phyloP scores from a whole-genome alignment of 306 rosid species.

The Pyrus bretschneideri region DNA sequence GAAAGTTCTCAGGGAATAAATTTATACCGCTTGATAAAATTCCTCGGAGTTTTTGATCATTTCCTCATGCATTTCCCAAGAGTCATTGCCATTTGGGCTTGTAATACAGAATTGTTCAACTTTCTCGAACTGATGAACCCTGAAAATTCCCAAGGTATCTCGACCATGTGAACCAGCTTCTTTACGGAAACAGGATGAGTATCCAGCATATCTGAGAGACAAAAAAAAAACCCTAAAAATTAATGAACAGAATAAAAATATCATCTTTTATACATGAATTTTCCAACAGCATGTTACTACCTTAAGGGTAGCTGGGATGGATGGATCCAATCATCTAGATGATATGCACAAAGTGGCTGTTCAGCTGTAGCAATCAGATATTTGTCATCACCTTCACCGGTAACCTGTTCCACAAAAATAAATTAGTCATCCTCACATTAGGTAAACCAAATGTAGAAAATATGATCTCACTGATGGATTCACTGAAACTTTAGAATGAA shows the following conservation, averaged over 20 bases:
- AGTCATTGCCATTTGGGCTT: conserved; percentile 70
- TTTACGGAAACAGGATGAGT: conserved; percentile 93
- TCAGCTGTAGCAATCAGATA: conserved; percentile 97
- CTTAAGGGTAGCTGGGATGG: conserved; percentile 85
- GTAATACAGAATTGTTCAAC: conserved; percentile 92
- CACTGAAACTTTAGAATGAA: not conserved
- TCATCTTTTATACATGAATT: not conserved
- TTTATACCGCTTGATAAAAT: conserved; percentile 58
- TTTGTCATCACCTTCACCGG: conserved; percentile 99
- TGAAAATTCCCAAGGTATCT: conserved; percentile 87
- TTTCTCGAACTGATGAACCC: conserved; percentile 96
- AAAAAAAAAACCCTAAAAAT: conserved; percentile 8
- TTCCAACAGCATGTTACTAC: conserved; percentile 27
- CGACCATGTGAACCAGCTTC: conserved; percentile 99
- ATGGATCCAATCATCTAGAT: conserved; percentile 91
- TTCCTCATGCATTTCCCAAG: conserved; percentile 96
- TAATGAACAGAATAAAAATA: not conserved
- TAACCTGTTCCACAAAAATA: conserved; percentile 43
- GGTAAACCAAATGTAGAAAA: not conserved
- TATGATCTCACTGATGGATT: not conserved
- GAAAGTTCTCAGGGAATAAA: conserved; percentile 2
- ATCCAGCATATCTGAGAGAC: conserved; percentile 71
- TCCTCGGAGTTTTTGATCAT: conserved; percentile 91
- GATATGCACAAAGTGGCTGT: conserved; percentile 91
- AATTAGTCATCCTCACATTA: not conserved